Base-by-base conservation (phyloP, 1,284 basidiomycete genomes). In the Microbotryomycetes sp. region DNA sequence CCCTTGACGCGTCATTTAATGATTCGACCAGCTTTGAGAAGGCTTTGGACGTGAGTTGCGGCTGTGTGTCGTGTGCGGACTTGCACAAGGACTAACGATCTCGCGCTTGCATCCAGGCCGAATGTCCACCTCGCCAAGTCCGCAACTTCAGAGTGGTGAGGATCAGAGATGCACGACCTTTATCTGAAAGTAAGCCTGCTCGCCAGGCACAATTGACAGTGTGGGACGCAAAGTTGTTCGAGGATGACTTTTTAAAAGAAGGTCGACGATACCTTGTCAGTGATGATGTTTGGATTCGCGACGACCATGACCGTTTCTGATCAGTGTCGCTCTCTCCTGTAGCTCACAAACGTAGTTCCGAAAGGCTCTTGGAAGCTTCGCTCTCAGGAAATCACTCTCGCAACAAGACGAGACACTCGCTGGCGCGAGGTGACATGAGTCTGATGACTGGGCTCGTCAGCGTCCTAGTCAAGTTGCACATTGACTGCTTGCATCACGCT, bases 101-200 rank as follows among this genome's bases (percentile, higher is more conserved):
- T 56, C 48, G 54, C 55, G 15, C 80, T 84, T 63, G 82, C 86
- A 25, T 59, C 6, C 73, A 93, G 86, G 75, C 76, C 19, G 70
- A 79, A 16, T 93, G 86, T 71, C 91, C 92, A 2, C 82, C 85
- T 1, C 83, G 93, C 14, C 79, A 87, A 25, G 86, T 92, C 15
- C 83, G 87, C 49, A 84, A 81, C 61, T 96, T 97, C 76, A 81
- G 91, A 25, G 84, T 96, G 4, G 75, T 93, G 7, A 78, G 86
- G 15, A 81, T 88, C 23, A 78, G 82, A 64, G 94, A 97, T 73
- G 84, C 86, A 6, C 79, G 78, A 29, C 32, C 70, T 71, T 1
- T 79, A 79, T 62, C 77, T 79, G 63, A 81, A 81, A 16, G 77
- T 80, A 4, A 78, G 47, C 42, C 56, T 15, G 26, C 79, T 60